These are phyloP conservation scores for Coniella vitis DNA, from an alignment of 2,329 filamentous ascomycete species.

Conservation along the genomic window DNA sequence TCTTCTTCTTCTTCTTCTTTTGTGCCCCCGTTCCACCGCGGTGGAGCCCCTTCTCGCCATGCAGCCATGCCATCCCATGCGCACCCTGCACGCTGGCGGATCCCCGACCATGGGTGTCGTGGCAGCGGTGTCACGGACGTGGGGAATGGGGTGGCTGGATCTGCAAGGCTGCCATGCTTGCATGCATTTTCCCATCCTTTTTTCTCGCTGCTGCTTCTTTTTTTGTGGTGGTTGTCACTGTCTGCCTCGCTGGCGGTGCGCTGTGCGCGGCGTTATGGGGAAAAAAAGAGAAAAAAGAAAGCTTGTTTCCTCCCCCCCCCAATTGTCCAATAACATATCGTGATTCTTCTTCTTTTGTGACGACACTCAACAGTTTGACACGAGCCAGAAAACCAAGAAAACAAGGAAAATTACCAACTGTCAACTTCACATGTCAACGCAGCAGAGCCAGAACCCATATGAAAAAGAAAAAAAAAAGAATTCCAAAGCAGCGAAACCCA, in stretches of 20 bases:
- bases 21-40: too few species aligned
- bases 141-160: not conserved
- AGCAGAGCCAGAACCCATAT: too few species aligned
- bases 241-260: not conserved
- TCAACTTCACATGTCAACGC: not conserved
- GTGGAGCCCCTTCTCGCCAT: too few species aligned
- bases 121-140: constrained; percentile 10
- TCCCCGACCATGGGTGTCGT: not conserved
- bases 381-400: too few species aligned
- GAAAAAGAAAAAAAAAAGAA: not conserved
- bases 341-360: not conserved
- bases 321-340: too few species aligned
- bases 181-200: not conserved
- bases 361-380: not conserved
- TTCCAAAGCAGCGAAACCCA: too few species aligned
- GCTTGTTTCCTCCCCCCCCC: not conserved
- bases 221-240: not conserved
- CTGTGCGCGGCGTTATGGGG: not conserved
- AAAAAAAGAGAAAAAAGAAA: not conserved
- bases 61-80: not conserved
- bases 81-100: not conserved
- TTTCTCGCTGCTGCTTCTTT: not conserved
- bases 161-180: not conserved
- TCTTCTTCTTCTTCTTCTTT: too few species aligned
- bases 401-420: too few species aligned